phyloP scores from a whole-genome alignment of 2,329 filamentous ascomycete genomes.

The Alternaria sp. region DNA sequence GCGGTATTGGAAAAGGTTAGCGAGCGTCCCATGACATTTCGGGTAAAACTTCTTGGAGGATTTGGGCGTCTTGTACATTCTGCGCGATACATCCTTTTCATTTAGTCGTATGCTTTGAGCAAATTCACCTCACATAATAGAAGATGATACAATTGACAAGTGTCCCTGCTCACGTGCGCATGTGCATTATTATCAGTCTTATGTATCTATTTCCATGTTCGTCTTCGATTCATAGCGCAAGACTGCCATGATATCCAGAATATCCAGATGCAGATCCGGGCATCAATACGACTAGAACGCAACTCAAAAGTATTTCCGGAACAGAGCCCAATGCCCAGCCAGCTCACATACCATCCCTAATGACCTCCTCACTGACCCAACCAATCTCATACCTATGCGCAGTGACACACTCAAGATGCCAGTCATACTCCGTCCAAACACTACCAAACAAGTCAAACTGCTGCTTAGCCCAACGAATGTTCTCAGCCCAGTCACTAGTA shows the following conservation, averaged over 20 bases:
- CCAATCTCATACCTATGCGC: constrained; percentile 17
- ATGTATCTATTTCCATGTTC: background rate
- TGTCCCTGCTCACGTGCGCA: no score
- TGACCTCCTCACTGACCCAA: constrained; percentile 36
- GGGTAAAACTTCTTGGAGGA: background rate
- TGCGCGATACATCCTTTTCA: background rate
- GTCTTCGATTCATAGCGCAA: background rate
- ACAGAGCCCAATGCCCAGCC: background rate
- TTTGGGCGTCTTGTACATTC: background rate
- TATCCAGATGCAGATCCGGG: background rate
- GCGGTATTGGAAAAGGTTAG: background rate
- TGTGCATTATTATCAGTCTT: background rate
- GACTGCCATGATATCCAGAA: background rate
- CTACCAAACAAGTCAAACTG: constrained; percentile 27
- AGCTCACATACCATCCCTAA: constrained; percentile 5
- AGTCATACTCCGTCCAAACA: constrained; percentile 37
- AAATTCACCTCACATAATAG: background rate
- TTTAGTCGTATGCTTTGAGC: background rate
- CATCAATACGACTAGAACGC: rapidly evolving
- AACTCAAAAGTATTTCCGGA: background rate
- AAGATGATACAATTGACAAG: background rate
- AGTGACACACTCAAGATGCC: constrained; percentile 31
- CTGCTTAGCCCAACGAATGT: constrained; percentile 43
- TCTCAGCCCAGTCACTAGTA: constrained; percentile 39
- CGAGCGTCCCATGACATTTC: background rate